phyloP scores from a whole-genome alignment of 768 basidiomycete species.

The Xanthoconium stramineum region DNA sequence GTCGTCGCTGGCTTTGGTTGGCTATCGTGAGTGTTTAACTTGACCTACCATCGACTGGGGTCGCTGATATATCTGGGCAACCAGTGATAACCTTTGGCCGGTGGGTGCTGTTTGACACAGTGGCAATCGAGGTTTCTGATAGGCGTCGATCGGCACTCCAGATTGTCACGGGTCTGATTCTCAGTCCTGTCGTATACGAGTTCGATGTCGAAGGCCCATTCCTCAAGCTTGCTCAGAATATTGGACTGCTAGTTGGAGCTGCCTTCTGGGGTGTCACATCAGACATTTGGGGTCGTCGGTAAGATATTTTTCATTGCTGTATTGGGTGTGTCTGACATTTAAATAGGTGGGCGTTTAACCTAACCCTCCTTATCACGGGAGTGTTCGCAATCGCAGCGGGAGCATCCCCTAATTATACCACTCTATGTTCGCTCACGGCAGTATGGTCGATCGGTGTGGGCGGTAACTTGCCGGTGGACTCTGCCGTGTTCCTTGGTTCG shows the following conservation, averaged over 20 bases:
- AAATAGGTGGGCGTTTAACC: constrained; percentile 59
- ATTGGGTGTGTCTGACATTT: constrained; percentile 5
- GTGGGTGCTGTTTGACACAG: constrained; percentile 35
- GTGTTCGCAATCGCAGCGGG: constrained; percentile 65
- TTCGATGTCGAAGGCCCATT: constrained; percentile 60
- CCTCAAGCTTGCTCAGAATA: constrained; percentile 66
- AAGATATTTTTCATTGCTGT: not conserved
- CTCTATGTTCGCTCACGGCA: constrained; percentile 51
- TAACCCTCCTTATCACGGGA: constrained; percentile 66
- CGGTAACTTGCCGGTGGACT: constrained; percentile 73
- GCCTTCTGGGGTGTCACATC: constrained; percentile 66
- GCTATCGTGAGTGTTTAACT: constrained; percentile 53
- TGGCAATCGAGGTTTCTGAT: not conserved
- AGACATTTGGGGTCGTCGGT: constrained; percentile 73
- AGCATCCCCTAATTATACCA: constrained; percentile 49
- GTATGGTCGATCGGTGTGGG: constrained; percentile 68
- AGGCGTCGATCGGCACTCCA: constrained; percentile 20
- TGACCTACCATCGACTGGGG: not conserved
- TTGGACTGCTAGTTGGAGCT: constrained; percentile 69
- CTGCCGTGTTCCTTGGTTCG: constrained; percentile 69
- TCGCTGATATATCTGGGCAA: constrained; percentile 21
- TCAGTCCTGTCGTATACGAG: constrained; percentile 61
- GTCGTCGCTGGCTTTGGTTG: constrained; percentile 71
- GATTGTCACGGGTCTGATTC: constrained; percentile 65
- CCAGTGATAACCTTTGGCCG: constrained; percentile 68